Conservation (phyloP, 2,329 filamentous ascomycete species). For the Coniochaeta sp. region DNA sequence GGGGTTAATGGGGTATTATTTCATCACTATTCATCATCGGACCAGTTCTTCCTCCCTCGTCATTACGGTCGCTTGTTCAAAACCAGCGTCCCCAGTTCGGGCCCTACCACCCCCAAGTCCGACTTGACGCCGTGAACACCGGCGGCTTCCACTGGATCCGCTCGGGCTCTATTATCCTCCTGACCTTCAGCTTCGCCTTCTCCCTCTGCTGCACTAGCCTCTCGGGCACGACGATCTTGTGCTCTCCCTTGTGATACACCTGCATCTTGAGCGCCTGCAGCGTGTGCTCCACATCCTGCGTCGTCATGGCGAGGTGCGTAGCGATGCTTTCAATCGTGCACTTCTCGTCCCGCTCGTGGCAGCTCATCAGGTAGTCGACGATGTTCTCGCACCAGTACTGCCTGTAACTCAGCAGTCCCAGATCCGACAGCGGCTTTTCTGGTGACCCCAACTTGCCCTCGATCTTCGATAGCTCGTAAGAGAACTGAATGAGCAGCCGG, state of each 20-base stretch:
- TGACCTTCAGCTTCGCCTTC: slow-evolving; percentile 73
- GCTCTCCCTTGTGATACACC: slow-evolving; percentile 90
- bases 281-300: slow-evolving; percentile 91
- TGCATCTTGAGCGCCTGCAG: slow-evolving; percentile 92
- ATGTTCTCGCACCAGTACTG: slow-evolving; percentile 98
- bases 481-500: slow-evolving; percentile 90
- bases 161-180: slow-evolving; percentile 67
- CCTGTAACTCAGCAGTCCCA: slow-evolving; percentile 87
- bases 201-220: slow-evolving; percentile 72
- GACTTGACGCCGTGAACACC: slow-evolving; percentile 79
- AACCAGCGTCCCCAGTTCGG: too few relatives aligned
- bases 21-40: too few relatives aligned
- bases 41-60: too few relatives aligned
- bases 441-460: slow-evolving; percentile 93
- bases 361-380: slow-evolving; percentile 74
- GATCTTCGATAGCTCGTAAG: slow-evolving; percentile 91
- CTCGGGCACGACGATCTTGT: slow-evolving; percentile 89
- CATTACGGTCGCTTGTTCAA: too few relatives aligned
- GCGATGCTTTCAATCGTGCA: slow-evolving; percentile 85
- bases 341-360: slow-evolving; percentile 59
- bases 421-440: slow-evolving; percentile 90
- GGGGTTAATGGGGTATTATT: too few relatives aligned
- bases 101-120: slow-evolving; percentile 97
- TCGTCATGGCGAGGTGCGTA: slow-evolving; percentile 82
- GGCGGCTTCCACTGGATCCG: slow-evolving; percentile 93